Evolutionary conservation across 768 basidiomycete genomes (phyloP).

Genomic region (Termitomyces sp.): DNA sequence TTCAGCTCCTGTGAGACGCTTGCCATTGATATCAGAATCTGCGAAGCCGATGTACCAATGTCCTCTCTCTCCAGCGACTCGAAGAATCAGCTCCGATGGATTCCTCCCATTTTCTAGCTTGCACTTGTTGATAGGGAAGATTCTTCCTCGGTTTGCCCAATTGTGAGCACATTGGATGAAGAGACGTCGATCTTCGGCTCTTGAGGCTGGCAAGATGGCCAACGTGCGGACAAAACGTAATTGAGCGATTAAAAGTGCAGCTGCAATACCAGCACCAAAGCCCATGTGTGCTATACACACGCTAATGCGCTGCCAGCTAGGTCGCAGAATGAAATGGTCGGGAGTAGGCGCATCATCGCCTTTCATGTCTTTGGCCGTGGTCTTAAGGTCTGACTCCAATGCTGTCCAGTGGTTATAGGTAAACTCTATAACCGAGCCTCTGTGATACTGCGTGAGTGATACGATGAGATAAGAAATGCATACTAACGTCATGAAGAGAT

Average conservation of each 20-base stretch:
- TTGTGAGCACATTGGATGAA: conserved; percentile 29
- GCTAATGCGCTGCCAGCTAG: conserved; percentile 27
- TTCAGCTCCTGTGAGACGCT: conserved; percentile 9
- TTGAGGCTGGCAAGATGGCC: conserved; percentile 19
- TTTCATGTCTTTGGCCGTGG: conserved; percentile 13
- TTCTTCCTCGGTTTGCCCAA: conserved; percentile 19
- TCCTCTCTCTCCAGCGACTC: conserved; percentile 22
- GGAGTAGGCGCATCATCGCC: conserved; percentile 6
- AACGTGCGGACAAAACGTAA: conserved; percentile 28
- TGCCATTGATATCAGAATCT: conserved; percentile 22
- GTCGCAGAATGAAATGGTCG: conserved; percentile 23
- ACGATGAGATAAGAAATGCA: neutral
- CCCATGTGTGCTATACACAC: conserved; percentile 24
- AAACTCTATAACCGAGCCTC: conserved; percentile 27
- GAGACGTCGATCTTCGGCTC: conserved; percentile 18
- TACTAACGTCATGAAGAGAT: conserved; percentile 28
- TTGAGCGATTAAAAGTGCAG: conserved; percentile 24
- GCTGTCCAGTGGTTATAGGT: conserved; percentile 30
- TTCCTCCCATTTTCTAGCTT: conserved; percentile 26
- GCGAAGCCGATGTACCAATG: conserved; percentile 30
- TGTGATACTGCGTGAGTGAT: conserved; percentile 4
- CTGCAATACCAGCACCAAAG: conserved; percentile 25
- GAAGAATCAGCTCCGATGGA: conserved; percentile 26
- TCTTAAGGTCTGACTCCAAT: conserved; percentile 19
- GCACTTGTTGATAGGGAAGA: conserved; percentile 22